phyloP scores from a whole-genome alignment of 2,329 filamentous ascomycete species.

The Colletotrichum lindemuthianum region DNA sequence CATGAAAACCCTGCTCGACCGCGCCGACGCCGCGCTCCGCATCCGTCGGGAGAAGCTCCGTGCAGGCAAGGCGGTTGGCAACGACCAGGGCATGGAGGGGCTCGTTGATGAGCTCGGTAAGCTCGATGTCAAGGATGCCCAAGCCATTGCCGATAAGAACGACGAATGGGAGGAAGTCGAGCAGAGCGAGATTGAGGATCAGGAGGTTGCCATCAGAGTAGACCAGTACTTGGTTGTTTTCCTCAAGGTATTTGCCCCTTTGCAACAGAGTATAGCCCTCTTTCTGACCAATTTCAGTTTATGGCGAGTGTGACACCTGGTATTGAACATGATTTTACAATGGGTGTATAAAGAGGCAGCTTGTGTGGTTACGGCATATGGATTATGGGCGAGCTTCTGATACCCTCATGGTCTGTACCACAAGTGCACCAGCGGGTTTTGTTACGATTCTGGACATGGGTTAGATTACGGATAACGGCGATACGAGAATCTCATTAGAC shows the following conservation, averaged over 20 bases:
- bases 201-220: conserved; percentile 83
- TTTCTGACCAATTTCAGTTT: conserved; percentile 60
- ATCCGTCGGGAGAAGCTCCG: conserved; percentile 85
- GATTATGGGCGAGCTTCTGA: neutral
- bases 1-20: conserved; percentile 97
- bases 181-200: conserved; percentile 70
- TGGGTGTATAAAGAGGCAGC: conserved; percentile 75
- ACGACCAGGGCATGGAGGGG: conserved; percentile 77
- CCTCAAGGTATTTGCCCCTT: conserved; percentile 72
- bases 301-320: conserved; percentile 92
- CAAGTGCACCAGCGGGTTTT: conserved; percentile 2
- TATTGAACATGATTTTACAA: conserved; percentile 98
- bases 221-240: conserved; percentile 91
- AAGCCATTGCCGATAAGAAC: conserved; percentile 60
- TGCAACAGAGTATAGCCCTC: neutral
- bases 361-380: neutral
- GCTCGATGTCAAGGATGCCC: conserved; percentile 65
- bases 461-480: conserved; percentile 24
- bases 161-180: conserved; percentile 73
- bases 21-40: conserved; percentile 92
- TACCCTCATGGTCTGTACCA: neutral
- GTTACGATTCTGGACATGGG: conserved; percentile 18
- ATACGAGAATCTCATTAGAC: conserved; percentile 26
- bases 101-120: conserved; percentile 83
- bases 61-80: conserved; percentile 60